A percentile compares a stretch with the other conserved stretches of the same genome.
Conservation (phyloP, 2,329 filamentous ascomycete genomes). For the Fusarium burgessii region DNA sequence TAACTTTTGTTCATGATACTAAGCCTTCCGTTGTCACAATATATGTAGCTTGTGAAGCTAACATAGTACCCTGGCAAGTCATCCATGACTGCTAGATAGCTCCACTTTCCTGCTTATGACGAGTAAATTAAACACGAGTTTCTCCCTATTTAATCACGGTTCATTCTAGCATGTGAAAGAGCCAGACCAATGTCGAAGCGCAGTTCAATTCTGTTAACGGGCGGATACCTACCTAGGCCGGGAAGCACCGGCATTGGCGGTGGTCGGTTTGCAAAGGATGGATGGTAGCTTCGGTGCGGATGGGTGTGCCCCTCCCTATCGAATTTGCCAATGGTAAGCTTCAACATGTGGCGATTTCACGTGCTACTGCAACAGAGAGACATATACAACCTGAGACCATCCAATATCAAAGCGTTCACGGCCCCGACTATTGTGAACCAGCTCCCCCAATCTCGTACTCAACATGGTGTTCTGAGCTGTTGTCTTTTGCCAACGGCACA, state of each 20-base stretch:
- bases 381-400: slow-evolving; percentile 43
- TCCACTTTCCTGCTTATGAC: background rate
- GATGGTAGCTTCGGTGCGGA: background rate
- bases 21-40: too few species aligned
- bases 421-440: slow-evolving; percentile 42
- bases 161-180: slow-evolving; percentile 13
- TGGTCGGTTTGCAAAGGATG: background rate
- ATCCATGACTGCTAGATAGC: background rate
- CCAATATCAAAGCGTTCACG: slow-evolving; percentile 32
- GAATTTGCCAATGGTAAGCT: slow-evolving; percentile 33
- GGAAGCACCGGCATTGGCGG: slow-evolving; percentile 31
- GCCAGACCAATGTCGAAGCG: background rate
- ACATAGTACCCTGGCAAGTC: background rate
- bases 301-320: slow-evolving; percentile 20
- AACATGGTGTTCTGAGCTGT: slow-evolving; percentile 41
- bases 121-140: background rate
- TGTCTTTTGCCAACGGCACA: slow-evolving; percentile 36
- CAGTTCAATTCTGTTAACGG: slow-evolving; percentile 7
- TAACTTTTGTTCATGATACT: too few species aligned
- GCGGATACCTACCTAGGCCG: slow-evolving; percentile 15
- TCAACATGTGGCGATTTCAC: slow-evolving; percentile 49
- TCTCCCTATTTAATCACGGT: background rate
- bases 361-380: slow-evolving; percentile 44
- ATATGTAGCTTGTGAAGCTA: too few species aligned
- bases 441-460: slow-evolving; percentile 25